Evolutionary conservation across 164 flowering plant genomes (phyloP).

Genomic region (Vitis riparia): DNA sequence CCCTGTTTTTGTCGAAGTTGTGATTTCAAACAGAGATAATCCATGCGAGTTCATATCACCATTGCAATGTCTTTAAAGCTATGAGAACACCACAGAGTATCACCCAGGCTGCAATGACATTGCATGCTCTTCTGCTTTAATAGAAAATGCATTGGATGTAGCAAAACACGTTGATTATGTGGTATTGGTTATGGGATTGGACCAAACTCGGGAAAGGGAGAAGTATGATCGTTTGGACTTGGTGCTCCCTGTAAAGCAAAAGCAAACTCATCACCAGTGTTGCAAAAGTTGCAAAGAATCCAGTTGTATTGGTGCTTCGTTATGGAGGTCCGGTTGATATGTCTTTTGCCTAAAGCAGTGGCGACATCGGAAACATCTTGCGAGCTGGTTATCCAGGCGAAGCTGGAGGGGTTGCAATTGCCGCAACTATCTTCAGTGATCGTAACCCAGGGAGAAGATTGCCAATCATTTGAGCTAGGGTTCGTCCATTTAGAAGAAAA

Average conservation of each 20-base stretch:
- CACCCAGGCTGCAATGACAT: too few relatives aligned
- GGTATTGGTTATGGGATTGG: too few relatives aligned
- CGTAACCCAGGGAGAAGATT: conserved; percentile 63
- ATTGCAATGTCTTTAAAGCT: too few relatives aligned
- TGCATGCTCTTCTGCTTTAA: too few relatives aligned
- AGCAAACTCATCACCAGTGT: conserved; percentile 44
- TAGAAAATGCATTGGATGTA: too few relatives aligned
- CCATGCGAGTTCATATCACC: too few relatives aligned
- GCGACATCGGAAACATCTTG: conserved; percentile 56
- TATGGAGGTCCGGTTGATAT: conserved; percentile 82
- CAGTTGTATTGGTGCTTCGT: conserved; percentile 64
- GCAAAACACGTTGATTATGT: too few relatives aligned
- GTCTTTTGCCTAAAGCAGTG: conserved; percentile 60
- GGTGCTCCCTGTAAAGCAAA: conserved; percentile 71
- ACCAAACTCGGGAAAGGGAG: conserved; percentile 64
- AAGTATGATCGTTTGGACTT: conserved; percentile 52
- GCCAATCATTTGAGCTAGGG: conserved; percentile 10
- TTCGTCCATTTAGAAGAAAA: neutral
- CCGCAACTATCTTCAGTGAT: conserved; percentile 75
- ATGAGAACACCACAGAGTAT: too few relatives aligned
- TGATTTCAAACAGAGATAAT: too few relatives aligned
- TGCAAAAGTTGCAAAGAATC: conserved; percentile 63
- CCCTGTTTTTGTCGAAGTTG: too few relatives aligned
- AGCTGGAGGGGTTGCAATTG: conserved; percentile 79
- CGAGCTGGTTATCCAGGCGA: conserved; percentile 98